These are phyloP conservation scores for Boletus reticuloceps DNA, from an alignment of 768 basidiomycete species.

Conservation along the genomic window DNA sequence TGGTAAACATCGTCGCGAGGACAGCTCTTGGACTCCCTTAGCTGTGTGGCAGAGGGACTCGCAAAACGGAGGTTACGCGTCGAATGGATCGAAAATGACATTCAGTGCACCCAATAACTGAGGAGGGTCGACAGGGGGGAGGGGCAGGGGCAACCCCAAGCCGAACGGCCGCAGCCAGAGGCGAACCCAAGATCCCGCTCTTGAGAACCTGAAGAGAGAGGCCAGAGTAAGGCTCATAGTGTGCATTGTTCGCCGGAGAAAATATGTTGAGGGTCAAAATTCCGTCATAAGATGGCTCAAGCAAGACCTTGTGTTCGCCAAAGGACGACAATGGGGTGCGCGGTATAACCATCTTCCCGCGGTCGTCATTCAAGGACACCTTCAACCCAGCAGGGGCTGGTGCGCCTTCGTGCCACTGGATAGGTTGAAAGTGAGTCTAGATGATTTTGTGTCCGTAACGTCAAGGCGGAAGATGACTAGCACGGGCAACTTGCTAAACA, in stretches of 20 bases:
- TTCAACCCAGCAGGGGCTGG: background rate
- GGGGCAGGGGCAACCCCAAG: no score
- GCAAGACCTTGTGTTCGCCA: background rate
- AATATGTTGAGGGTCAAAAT: conserved; percentile 4
- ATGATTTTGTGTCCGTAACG: background rate
- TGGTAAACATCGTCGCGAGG: background rate
- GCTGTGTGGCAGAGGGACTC: conserved; percentile 3
- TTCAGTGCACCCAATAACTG: conserved; percentile 10
- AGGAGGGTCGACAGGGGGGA: background rate
- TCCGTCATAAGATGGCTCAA: conserved; percentile 2
- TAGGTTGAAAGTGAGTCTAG: background rate
- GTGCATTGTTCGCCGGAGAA: background rate
- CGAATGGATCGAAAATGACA: conserved; percentile 9
- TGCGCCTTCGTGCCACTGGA: conserved; percentile 2
- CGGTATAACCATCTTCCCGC: background rate
- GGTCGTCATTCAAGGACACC: conserved; percentile 7
- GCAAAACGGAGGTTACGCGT: conserved; percentile 11
- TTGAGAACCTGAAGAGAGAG: conserved; percentile 1
- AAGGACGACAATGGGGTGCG: background rate
- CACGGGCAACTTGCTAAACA: background rate
- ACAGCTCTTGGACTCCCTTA: background rate
- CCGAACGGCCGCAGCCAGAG: no score
- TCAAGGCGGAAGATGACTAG: background rate
- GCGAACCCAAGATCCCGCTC: background rate
- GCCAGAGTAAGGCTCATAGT: conserved; percentile 7